Base-by-base conservation (phyloP, 2,329 filamentous ascomycete species). In the Hypoxylon sp. region DNA sequence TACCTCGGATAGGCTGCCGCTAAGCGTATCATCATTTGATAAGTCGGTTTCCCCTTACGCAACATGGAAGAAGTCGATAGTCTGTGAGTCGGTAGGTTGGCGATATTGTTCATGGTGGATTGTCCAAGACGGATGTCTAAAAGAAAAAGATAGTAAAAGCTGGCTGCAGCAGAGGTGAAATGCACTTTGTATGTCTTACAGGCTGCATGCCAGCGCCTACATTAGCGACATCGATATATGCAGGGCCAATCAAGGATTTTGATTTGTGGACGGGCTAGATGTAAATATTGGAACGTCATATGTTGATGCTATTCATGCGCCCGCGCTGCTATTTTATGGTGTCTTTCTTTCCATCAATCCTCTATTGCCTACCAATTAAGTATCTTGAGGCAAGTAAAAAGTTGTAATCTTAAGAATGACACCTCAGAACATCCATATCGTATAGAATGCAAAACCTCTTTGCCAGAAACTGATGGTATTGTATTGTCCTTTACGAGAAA, bases 41-140 rank as follows among this genome's bases (percentile, higher is more conserved):
- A 17, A 37, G n/a, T 52, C 33, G 55, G 45, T 55, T 69, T 67
- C 59, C 60, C 63, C 55, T 68, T 60, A 50, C 40, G 49, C 47
- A 64, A 60, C 58, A 48, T 46, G 53, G 55, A 52, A 53, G 33
- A 53, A 35, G 51, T 53, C 8, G 43, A 48, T 38, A 38, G 15
- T 55, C 51, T 56, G 51, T 63, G 41, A 18, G 55, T 50, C 47
- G 48, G 59, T 43, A 50, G 53, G 27, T 55, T 62, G 51, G 58
- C 43, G 55, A 67, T 60, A 33, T 29, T 65, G 65, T 52, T 67
- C 68, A 68, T 69, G 58, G 46, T 67, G 66, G 49, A 56, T 35
- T 60, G 20, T 23, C 27, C 40, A 5, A 49, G 42, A 45, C 24
- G 48, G 27, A 40, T 58, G 35, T 55, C 41, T 50, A 48, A 37